A percentile compares a stretch with the other conserved stretches of the same genome.
phyloP scores from a whole-genome alignment of 2,329 filamentous ascomycete species.

The Beauveria sp. region DNA sequence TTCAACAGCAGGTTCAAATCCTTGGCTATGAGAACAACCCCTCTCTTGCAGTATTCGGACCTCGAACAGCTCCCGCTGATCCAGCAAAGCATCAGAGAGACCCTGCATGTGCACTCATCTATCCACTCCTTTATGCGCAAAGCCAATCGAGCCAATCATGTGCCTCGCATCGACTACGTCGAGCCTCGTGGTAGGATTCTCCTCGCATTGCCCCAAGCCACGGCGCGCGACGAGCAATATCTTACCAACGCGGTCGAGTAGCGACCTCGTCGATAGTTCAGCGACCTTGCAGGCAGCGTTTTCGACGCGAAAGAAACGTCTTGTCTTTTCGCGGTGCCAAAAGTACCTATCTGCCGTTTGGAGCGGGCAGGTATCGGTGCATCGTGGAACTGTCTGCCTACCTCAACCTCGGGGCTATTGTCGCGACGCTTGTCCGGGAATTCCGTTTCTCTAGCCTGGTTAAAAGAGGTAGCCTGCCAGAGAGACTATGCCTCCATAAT shows the following conservation, averaged over 20 bases:
- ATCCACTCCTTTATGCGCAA: slow-evolving; percentile 69
- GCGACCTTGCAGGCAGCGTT: slow-evolving; percentile 7
- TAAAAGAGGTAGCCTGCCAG: slow-evolving; percentile 44
- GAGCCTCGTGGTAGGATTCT: slow-evolving; percentile 43
- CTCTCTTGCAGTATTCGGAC: not conserved
- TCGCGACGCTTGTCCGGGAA: slow-evolving; percentile 47
- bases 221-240: slow-evolving; percentile 43
- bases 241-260: slow-evolving; percentile 38
- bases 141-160: slow-evolving; percentile 58
- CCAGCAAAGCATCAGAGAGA: slow-evolving; percentile 55
- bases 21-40: slow-evolving; percentile 31
- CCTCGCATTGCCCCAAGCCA: slow-evolving; percentile 37
- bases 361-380: slow-evolving; percentile 64
- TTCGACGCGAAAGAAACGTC: slow-evolving; percentile 16
- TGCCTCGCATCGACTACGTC: slow-evolving; percentile 48
- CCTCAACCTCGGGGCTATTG: slow-evolving; percentile 57
- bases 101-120: slow-evolving; percentile 61
- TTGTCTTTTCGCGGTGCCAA: slow-evolving; percentile 25
- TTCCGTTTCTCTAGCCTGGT: slow-evolving; percentile 53
- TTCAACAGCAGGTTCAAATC: slow-evolving; percentile 54
- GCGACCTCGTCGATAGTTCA: slow-evolving; percentile 26
- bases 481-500: slow-evolving; percentile 54
- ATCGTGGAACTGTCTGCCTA: slow-evolving; percentile 74
- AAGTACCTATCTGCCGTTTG: slow-evolving; percentile 56
- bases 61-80: not conserved